Base-by-base conservation (phyloP, 441 rosid genomes). In the Rhodomyrtus psidioides region DNA sequence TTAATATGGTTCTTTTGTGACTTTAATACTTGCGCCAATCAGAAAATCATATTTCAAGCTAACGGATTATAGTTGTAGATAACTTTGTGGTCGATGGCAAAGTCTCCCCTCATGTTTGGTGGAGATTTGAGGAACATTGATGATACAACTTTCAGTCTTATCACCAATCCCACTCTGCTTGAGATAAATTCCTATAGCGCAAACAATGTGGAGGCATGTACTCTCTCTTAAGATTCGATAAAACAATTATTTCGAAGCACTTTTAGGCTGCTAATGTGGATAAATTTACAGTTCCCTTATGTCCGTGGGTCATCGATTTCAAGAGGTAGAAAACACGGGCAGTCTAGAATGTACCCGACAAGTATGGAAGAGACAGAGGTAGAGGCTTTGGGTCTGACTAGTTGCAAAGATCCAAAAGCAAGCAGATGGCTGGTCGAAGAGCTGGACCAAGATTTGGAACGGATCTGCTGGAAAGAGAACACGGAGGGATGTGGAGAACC, bases 91-190 rank as follows among this genome's bases (percentile, higher is more conserved):
- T 93, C 94, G 58, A 95, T 97, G 82, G 97, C 95, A 57, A 97
- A 92, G 92, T 97, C 99, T 21, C 99, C 99, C 87, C 94, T 96
- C 70, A 95, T 97, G 97, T 97, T 94, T 87, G 99, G 99, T 84
- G 99, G 99, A 85, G 99, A 97, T 90, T 90, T 94, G 79, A 92
- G 97, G 90, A 94, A 91, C 55, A 92, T 97, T 34, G 97, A 96
- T 82, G 91, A 89, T 12, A 30, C 91, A 49, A 94, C 99, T 44
- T 94, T 90, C 89, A 90, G 56, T 89, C 89, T 97, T 84, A 94
- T 97, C 83, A 90, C 99, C 87, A 91, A 97, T 86, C 98, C 99
- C 84, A 92, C 89, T 2, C 56, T 93, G 44, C 94, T 96, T 85
- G 96, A 95, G 89, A 94, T 97, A 86, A 95, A 96, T 85, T 86